A percentile compares a stretch with the other conserved stretches of the same genome.
Evolutionary conservation across 2,329 filamentous ascomycete genomes (phyloP).

Genomic region (Didymella pinodella): DNA sequence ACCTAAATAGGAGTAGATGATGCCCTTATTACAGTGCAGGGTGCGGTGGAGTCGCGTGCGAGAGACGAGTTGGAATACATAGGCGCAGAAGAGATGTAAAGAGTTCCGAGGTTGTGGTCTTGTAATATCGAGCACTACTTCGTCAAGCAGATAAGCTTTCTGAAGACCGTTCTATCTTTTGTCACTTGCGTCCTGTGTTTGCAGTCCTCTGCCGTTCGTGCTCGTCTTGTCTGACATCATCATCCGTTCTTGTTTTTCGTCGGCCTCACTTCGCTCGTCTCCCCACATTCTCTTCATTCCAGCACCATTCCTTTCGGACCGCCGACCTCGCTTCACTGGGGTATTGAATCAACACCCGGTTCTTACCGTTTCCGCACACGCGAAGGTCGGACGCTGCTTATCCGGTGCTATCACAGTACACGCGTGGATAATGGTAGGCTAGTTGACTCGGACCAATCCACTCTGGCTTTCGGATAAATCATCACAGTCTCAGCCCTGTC

Average conservation of each 20-base stretch:
- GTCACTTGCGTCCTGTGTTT: not conserved
- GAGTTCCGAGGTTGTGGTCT: not conserved
- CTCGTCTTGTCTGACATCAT: slow-evolving; percentile 4
- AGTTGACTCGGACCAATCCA: slow-evolving; percentile 7
- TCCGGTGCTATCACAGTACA: not conserved
- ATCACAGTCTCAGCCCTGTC: slow-evolving; percentile 17
- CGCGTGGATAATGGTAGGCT: slow-evolving; percentile 6
- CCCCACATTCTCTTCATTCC: not conserved
- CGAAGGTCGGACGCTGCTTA: not conserved
- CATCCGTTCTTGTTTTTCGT: not conserved
- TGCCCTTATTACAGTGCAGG: not conserved
- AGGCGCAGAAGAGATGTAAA: not conserved
- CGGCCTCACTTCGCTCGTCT: slow-evolving; percentile 12
- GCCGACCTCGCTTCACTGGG: slow-evolving; percentile 6
- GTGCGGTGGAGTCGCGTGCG: not conserved
- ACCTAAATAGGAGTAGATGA: slow-evolving; percentile 21
- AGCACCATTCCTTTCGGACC: not conserved
- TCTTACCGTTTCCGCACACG: not conserved
- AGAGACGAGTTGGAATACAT: not conserved
- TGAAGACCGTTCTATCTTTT: not conserved
- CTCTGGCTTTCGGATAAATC: not conserved
- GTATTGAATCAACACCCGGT: slow-evolving; percentile 4
- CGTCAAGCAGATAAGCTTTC: not conserved
- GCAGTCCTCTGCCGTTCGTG: not conserved
- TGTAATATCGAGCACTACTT: not conserved